Evolutionary conservation across 2,329 filamentous ascomycete species (phyloP), one percentile per base, ranked within the genome.

Genomic region (Cryoendolithus antarcticus): DNA sequence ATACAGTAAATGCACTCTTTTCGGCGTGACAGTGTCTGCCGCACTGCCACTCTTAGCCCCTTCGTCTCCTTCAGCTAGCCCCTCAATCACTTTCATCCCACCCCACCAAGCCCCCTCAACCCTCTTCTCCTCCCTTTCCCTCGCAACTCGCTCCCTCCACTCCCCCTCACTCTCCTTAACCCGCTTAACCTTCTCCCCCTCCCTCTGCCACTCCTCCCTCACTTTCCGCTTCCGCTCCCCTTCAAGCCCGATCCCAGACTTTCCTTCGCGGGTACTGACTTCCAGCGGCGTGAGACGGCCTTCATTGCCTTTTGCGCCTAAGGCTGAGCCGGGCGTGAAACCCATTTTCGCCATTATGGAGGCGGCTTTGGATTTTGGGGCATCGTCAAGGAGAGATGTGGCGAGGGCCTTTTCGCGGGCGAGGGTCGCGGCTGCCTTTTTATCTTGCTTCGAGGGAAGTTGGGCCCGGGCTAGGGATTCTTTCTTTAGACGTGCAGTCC

Each of bases 271-370:
- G 54, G 93, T 63, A 42, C 71, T 70, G 35, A 94, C 68, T 28
- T 74, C 69, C 42, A 98, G 75, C 0, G 91, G 91, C 57, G 93
- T 84, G 3, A 74, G 68, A 30, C 71, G 62, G 35, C 63, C 51
- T 40, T 48, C 46, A 21, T 57, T 61, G 6, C 63, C 63, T 11
- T 69, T 65, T 49, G 73, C 76, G 1, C 91, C 91, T 3, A 96
- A 66, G 0, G 77, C 72, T 29, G 75, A 77, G 15, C 88, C 86
- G 12, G 75, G 68, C 42, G 77, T 80, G 65, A 93, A 98, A 1
- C 91, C 91, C 71, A 98, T 84, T 61, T 85, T 89, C 15, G 85
- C 81, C 88, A 98, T 94, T 86, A 98, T 95, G 48, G 84, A 77
- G 45, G 93, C 76, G 1, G 89, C 91, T 57, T 95, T 96, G 6